Base-by-base conservation (phyloP, 2,329 filamentous ascomycete genomes). In the Trichoderma oligosporum region DNA sequence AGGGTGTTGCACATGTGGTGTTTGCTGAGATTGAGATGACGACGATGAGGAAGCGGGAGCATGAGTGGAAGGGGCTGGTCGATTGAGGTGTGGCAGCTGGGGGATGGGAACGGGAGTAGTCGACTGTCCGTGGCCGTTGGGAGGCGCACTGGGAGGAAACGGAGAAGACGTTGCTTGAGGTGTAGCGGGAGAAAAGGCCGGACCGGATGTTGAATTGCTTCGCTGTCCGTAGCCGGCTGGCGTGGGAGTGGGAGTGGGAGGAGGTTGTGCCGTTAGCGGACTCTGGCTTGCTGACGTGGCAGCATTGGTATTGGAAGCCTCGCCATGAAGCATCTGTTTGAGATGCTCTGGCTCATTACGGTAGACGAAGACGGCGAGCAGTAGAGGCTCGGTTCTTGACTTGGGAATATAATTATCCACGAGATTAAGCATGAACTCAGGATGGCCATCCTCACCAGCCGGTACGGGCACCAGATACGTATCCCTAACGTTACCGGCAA, bases 401-500 rank as follows among this genome's bases (percentile, higher is more conserved):
- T 83, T 80, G 42, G 92, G 89, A 29, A 97, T 82, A 27, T 83
- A 83, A 69, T 92, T 92, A 64, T 93, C 88, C 61, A 90, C 86
- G n/a, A 97, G 81, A 66, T 96, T 88, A 60, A 91, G 83, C 71
- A 97, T 84, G 65, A 97, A 96, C 61, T 92, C 89, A 0, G 94
- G 93, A 41, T 93, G 82, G 48, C 82, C 82, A 31, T 77, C 79
- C 24, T 83, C 79, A 24, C 89, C 91, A 4, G 85, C 81, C 29
- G 91, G 83, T 4, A 97, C 83, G 0, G 94, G 93, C 8, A 97
- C 87, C 29, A 97, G 82, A 70, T 97, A 97, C 1, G 92, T 89
- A 68, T 97, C 93, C 59, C 91, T 87, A 47, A 97, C 88, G 60
- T 91, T 87, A 18, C 84, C 82, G 27, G 85, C 74, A 1, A 82